phyloP scores from a whole-genome alignment of 1,284 basidiomycete species.

The Meira miltonrushii region DNA sequence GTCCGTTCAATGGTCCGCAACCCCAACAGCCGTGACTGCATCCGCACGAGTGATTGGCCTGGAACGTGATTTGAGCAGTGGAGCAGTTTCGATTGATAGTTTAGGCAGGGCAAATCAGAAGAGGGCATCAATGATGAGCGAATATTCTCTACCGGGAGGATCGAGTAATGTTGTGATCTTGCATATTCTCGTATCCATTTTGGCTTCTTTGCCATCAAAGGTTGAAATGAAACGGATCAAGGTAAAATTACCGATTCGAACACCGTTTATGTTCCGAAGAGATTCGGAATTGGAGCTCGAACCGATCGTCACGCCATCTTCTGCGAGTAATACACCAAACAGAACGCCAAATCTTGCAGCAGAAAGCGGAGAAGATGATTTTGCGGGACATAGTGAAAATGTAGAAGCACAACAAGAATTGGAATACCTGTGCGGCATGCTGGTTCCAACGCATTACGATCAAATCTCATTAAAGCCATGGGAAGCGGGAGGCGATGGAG shows the following conservation, averaged over 20 bases:
- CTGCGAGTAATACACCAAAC: neutral
- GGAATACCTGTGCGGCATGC: constrained; percentile 27
- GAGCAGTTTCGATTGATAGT: neutral
- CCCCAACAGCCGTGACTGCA: constrained; percentile 1
- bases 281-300: constrained; percentile 2
- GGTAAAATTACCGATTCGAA: neutral
- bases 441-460: constrained; percentile 9
- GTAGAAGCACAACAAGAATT: constrained; percentile 14
- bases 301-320: neutral
- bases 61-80: constrained; percentile 1
- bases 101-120: neutral
- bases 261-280: neutral
- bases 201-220: constrained; percentile 1
- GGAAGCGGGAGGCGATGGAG: constrained; percentile 22
- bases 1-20: constrained; percentile 1
- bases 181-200: neutral
- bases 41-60: constrained; percentile 3
- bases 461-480: neutral
- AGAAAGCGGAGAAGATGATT: neutral
- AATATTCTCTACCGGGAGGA: constrained; percentile 46
- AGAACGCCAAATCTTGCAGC: neutral
- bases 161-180: neutral
- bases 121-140: no score
- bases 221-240: constrained; percentile 2
- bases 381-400: neutral